These are phyloP conservation scores for Thelonectria olida DNA, from an alignment of 2,329 filamentous ascomycete species.

Conservation along the genomic window DNA sequence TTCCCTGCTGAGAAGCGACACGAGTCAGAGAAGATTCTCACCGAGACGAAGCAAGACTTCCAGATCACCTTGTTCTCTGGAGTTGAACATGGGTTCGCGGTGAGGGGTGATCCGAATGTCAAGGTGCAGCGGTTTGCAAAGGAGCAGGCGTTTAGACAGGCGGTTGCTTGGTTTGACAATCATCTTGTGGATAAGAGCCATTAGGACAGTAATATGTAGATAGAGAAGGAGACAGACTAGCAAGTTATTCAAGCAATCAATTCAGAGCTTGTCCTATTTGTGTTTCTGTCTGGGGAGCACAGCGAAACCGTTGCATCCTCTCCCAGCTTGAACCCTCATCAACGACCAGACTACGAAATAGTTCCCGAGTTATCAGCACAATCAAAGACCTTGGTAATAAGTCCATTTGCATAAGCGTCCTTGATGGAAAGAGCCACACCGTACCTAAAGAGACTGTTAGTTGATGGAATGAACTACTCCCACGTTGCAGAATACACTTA, in stretches of 20 bases:
- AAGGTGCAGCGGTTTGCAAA: slow-evolving; percentile 73
- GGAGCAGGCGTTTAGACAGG: slow-evolving; percentile 84
- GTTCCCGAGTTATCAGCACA: slow-evolving; percentile 40
- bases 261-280: too few relatives aligned
- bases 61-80: slow-evolving; percentile 81
- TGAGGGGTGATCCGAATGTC: slow-evolving; percentile 70
- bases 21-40: slow-evolving; percentile 70
- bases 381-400: slow-evolving; percentile 37
- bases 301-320: too few relatives aligned
- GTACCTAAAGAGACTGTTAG: slow-evolving; percentile 29
- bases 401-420: slow-evolving; percentile 32
- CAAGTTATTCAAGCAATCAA: too few relatives aligned
- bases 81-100: slow-evolving; percentile 78
- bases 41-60: slow-evolving; percentile 66
- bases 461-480: too few relatives aligned
- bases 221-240: too few relatives aligned
- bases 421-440: slow-evolving; percentile 37
- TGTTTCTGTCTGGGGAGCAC: too few relatives aligned
- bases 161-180: slow-evolving; percentile 73
- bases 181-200: too few relatives aligned
- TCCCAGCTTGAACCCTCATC: too few relatives aligned
- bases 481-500: too few relatives aligned
- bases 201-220: too few relatives aligned
- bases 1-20: slow-evolving; percentile 72
- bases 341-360: too few relatives aligned